Percentiles rank a stretch among this genome's conserved stretches.
phyloP scores from a whole-genome alignment of 2,329 filamentous ascomycete species.

The Talaromyces marneffei region DNA sequence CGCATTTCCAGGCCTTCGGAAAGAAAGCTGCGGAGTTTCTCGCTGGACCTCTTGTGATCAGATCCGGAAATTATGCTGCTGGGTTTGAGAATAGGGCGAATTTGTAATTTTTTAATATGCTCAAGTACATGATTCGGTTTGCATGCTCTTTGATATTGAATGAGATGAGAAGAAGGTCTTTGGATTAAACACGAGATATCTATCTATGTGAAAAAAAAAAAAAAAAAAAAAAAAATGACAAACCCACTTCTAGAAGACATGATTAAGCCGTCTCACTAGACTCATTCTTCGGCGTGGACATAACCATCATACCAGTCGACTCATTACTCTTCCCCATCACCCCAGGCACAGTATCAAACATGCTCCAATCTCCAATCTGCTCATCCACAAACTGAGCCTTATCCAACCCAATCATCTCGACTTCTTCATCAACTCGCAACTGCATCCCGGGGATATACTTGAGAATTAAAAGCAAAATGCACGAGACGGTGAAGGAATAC shows the following conservation, averaged over 20 bases:
- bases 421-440: constrained; percentile 50
- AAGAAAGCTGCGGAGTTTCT: neutral
- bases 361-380: constrained; percentile 50
- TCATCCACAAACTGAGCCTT: constrained; percentile 53
- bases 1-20: constrained; percentile 2
- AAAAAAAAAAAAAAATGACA: too few relatives aligned
- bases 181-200: too few relatives aligned
- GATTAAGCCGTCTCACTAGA: neutral
- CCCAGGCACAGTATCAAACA: constrained; percentile 22
- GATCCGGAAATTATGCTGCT: neutral
- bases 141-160: neutral
- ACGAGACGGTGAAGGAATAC: constrained; percentile 51
- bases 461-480: constrained; percentile 47
- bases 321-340: neutral
- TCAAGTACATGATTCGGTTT: neutral
- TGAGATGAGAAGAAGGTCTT: too few relatives aligned
- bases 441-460: constrained; percentile 52
- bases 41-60: constrained; percentile 7
- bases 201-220: too few relatives aligned
- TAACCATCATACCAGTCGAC: neutral
- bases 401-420: constrained; percentile 52
- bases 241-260: neutral
- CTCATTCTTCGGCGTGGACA: constrained; percentile 3
- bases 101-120: neutral
- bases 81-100: constrained; percentile 6